Conservation (phyloP, 2,329 filamentous ascomycete genomes). For the Xylariaceae sp. region DNA sequence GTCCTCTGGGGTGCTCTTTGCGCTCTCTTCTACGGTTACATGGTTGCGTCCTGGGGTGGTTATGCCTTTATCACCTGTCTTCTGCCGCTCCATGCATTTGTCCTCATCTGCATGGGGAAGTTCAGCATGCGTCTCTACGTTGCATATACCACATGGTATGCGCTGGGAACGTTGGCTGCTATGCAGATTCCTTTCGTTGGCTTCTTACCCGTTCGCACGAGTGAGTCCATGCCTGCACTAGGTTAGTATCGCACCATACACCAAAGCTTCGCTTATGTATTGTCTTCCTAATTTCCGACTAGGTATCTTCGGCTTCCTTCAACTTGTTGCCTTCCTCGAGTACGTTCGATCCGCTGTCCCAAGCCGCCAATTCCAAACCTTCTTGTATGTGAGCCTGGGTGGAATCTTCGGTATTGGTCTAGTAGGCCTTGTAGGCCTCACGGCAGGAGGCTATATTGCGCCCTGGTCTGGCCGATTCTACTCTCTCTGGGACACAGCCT, state of each 20-base stretch:
- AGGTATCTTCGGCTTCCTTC: slow-evolving; percentile 94
- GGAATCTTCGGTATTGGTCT: slow-evolving; percentile 69
- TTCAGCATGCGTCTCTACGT: slow-evolving; percentile 94
- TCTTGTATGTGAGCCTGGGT: slow-evolving; percentile 72
- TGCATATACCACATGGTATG: slow-evolving; percentile 97
- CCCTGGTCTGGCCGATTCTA: slow-evolving; percentile 99
- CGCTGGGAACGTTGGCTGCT: slow-evolving; percentile 87
- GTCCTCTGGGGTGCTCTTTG: slow-evolving; percentile 94
- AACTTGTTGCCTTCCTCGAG: slow-evolving; percentile 87
- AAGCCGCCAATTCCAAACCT: slow-evolving; percentile 87
- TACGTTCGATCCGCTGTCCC: slow-evolving; percentile 85
- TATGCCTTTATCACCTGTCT: slow-evolving; percentile 99
- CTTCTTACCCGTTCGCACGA: slow-evolving; percentile 92
- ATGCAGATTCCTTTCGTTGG: slow-evolving; percentile 99
- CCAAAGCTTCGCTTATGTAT: not conserved
- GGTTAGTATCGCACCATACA: slow-evolving; percentile 48
- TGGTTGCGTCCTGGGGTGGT: slow-evolving; percentile 99
- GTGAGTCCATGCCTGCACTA: slow-evolving; percentile 96
- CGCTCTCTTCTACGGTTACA: slow-evolving; percentile 97
- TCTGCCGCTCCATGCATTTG: slow-evolving; percentile 88
- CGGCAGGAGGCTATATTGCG: slow-evolving; percentile 84
- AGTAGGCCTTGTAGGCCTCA: slow-evolving; percentile 75
- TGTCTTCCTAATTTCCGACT: slow-evolving; percentile 13
- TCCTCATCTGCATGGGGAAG: slow-evolving; percentile 91
- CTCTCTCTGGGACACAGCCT: slow-evolving; percentile 97